Percentiles rank a stretch among this genome's conserved stretches.
Evolutionary conservation across 2,329 filamentous ascomycete species (phyloP).

Genomic region (Teratosphaeria gauchensis): DNA sequence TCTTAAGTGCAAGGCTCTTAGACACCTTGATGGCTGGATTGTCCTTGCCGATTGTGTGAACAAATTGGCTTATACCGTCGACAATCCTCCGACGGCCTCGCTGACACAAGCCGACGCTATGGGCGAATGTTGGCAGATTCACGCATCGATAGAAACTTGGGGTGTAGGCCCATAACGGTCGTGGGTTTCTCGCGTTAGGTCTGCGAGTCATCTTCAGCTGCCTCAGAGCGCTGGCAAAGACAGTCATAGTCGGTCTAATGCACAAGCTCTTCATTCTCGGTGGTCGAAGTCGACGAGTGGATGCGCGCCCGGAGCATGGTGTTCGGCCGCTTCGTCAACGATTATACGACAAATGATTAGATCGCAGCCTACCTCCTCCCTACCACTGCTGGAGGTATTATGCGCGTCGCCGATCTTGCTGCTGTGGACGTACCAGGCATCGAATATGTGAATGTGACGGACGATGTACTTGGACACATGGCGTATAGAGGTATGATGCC

Average conservation of each 20-base stretch:
- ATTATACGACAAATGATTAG: conserved; percentile 92
- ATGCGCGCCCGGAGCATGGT: conserved; percentile 72
- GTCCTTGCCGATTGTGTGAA: conserved; percentile 82
- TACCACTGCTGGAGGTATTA: conserved; percentile 83
- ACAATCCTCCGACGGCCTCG: conserved; percentile 98
- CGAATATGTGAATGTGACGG: conserved; percentile 83
- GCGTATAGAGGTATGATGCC: conserved; percentile 92
- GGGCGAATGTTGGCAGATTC: conserved; percentile 92
- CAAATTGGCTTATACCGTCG: conserved; percentile 94
- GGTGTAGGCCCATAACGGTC: conserved; percentile 81
- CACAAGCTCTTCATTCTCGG: conserved; percentile 96
- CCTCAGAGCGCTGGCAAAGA: conserved; percentile 72
- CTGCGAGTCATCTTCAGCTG: conserved; percentile 88
- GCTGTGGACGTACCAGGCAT: conserved; percentile 70
- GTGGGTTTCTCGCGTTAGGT: conserved; percentile 91
- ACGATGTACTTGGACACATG: conserved; percentile 86
- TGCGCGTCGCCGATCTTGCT: conserved; percentile 74
- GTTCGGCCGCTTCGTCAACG: conserved; percentile 87
- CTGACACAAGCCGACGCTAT: conserved; percentile 75
- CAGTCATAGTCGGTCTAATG: conserved; percentile 74
- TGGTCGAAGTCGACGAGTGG: conserved; percentile 87
- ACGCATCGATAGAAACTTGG: conserved; percentile 80
- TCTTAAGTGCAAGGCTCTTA: conserved; percentile 81
- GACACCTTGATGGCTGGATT: conserved; percentile 85
- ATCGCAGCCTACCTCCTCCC: conserved; percentile 92